Conservation (phyloP, 2,329 filamentous ascomycete genomes). For the Hypoxylon sp. region DNA sequence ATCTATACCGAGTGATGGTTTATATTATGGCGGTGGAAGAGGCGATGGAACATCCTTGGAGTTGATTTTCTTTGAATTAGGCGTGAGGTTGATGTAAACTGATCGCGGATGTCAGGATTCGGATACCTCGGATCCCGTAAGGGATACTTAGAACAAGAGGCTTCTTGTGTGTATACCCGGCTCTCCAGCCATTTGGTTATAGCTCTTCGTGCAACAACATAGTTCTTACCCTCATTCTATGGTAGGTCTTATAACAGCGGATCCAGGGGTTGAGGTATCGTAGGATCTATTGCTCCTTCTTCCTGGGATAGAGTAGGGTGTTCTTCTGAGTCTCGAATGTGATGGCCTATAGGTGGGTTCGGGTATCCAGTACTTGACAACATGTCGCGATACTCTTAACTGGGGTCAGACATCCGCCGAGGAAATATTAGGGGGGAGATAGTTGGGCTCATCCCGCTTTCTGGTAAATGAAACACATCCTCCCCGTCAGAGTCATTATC, state of each 20-base stretch:
- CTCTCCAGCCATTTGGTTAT: no score
- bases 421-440: conserved; percentile 74
- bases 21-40: no score
- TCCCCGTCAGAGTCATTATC: no score
- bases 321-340: conserved; percentile 61
- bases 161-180: no score
- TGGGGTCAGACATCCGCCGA: conserved; percentile 68
- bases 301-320: conserved; percentile 67
- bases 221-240: no score
- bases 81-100: conserved; percentile 94
- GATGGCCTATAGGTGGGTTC: conserved; percentile 60
- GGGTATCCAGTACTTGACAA: conserved; percentile 61
- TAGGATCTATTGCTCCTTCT: conserved; percentile 66
- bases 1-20: conserved; percentile 84
- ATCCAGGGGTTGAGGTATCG: conserved; percentile 80
- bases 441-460: conserved; percentile 64
- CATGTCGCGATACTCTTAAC: conserved; percentile 63
- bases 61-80: conserved; percentile 75
- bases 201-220: no score
- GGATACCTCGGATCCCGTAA: no score
- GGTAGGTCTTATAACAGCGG: no score
- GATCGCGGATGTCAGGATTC: no score
- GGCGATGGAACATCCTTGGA: no score
- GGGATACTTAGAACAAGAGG: no score
- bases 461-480: no score